Percentiles rank a stretch among this genome's conserved stretches.
phyloP scores from a whole-genome alignment of 768 basidiomycete species.

The Cubamyces lactineus region DNA sequence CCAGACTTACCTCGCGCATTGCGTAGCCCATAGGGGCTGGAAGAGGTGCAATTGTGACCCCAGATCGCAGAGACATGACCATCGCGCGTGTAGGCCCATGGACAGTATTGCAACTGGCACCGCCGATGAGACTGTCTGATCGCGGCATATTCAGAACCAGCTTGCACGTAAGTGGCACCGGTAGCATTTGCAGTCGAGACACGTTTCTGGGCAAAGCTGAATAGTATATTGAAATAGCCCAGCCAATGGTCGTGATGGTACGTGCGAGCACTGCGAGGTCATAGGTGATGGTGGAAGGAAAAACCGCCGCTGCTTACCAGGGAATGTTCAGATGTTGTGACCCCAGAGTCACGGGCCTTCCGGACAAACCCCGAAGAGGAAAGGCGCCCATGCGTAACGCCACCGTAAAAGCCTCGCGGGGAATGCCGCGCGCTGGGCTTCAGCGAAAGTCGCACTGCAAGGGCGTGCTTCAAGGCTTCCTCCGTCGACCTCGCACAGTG shows the following conservation, averaged over 20 bases:
- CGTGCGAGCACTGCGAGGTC: too few relatives aligned
- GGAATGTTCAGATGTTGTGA: constrained; percentile 10
- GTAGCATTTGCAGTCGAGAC: neutral
- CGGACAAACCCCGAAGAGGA: constrained; percentile 1
- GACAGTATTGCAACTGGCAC: neutral
- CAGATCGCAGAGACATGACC: constrained; percentile 5
- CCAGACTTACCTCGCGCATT: too few relatives aligned
- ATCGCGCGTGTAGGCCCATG: neutral
- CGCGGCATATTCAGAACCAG: neutral
- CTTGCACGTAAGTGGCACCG: neutral
- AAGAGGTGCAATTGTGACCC: neutral
- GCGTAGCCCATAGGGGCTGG: neutral
- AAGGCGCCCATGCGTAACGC: constrained; percentile 2
- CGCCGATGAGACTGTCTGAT: neutral
- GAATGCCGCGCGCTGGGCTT: neutral
- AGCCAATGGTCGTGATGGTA: too few relatives aligned
- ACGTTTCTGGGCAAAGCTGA: neutral
- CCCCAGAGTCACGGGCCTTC: constrained; percentile 1
- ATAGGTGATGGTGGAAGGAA: neutral
- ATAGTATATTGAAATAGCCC: constrained; percentile 1
- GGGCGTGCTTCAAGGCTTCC: neutral
- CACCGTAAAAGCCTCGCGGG: constrained; percentile 2
- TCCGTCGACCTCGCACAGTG: neutral
- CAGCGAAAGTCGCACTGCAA: neutral
- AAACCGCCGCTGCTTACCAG: neutral